Percentiles rank a stretch among this genome's conserved stretches.
Conservation (phyloP, 352 stramenopile species). For the Pythium phragmitis region DNA sequence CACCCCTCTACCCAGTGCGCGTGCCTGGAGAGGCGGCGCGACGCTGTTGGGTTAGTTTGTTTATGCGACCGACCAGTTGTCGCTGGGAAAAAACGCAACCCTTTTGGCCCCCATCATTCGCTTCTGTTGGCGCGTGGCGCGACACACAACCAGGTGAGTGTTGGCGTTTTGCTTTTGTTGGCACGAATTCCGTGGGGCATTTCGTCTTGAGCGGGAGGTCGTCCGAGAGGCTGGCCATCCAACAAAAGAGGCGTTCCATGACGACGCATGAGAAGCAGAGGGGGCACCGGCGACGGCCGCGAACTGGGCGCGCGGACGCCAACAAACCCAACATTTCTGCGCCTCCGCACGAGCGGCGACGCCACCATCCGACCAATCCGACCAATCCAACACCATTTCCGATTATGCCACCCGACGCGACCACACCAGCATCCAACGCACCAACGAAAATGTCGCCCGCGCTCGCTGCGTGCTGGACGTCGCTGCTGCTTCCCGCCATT, state of each 20-base stretch:
- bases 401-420: background rate
- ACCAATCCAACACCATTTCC: background rate
- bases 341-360: background rate
- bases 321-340: background rate
- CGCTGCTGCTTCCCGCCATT: constrained; percentile 20
- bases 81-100: constrained; percentile 8
- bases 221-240: background rate
- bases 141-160: background rate
- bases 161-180: background rate
- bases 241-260: background rate
- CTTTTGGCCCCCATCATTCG: background rate
- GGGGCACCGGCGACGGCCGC: constrained; percentile 10
- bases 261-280: constrained; percentile 19
- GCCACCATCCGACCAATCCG: background rate
- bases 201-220: background rate
- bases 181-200: background rate
- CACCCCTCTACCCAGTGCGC: background rate
- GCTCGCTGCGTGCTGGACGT: constrained; percentile 24
- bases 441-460: constrained; percentile 11
- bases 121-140: background rate
- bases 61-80: constrained; percentile 18
- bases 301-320: constrained; percentile 14
- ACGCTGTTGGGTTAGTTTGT: constrained; percentile 6
- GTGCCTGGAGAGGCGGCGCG: background rate
- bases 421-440: background rate